phyloP scores from a whole-genome alignment of 495 filamentous ascomycete species.

The Tuber brumale region DNA sequence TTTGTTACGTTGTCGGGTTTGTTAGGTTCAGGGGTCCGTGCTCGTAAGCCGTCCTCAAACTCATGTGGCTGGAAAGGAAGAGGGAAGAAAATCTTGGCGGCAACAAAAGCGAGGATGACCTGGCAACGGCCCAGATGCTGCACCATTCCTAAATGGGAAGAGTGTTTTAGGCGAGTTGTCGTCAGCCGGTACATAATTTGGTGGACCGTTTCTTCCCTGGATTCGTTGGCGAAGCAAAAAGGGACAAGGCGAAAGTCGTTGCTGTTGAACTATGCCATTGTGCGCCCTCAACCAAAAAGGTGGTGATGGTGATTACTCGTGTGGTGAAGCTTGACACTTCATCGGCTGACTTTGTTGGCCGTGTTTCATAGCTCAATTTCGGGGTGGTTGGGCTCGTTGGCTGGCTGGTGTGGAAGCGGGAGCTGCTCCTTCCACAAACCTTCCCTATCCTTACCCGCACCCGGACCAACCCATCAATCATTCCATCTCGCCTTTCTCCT shows the following conservation, averaged over 20 bases:
- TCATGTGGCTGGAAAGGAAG: background rate
- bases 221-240: background rate
- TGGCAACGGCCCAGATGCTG: background rate
- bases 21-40: too few species aligned
- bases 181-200: background rate
- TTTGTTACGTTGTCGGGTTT: too few species aligned
- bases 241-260: background rate
- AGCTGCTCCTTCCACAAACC: background rate
- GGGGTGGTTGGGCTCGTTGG: background rate
- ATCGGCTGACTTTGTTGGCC: background rate
- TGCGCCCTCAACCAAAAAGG: background rate
- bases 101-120: background rate
- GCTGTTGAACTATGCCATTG: background rate
- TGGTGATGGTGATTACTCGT: background rate
- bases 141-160: background rate
- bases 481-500: background rate
- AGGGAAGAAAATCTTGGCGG: background rate
- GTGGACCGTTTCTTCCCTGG: background rate
- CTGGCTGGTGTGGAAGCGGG: background rate
- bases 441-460: background rate
- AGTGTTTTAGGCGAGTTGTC: background rate
- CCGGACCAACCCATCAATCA: background rate
- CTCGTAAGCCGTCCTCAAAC: background rate
- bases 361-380: background rate
- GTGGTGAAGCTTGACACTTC: background rate